Base-by-base conservation (phyloP, 371 early-diverging fungal genomes). In the Mortierella sp. region DNA sequence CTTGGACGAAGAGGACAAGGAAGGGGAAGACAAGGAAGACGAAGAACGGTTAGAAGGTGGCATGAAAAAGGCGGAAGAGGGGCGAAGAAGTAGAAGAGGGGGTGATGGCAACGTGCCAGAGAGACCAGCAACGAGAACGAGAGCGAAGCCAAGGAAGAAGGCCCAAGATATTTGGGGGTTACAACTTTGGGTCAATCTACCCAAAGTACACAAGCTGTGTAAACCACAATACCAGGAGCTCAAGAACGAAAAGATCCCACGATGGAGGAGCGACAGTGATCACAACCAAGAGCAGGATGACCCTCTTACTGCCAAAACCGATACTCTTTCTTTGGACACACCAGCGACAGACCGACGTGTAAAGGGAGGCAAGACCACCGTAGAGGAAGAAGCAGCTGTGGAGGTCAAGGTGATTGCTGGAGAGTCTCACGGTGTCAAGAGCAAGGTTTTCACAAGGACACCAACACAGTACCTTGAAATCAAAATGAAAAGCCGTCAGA, bases 401-500 rank as follows among this genome's bases (percentile, higher is more conserved):
- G 66, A 71, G 19, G 85, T 92, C 71, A 90, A 89, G 57, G 92
- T 93, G 21, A 92, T 92, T 63, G 92, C 93, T 1, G 94, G 94
- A 26, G 86, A 88, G 66, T 83, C 85, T 5, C 84, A 85, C 46
- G 93, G 91, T 42, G 84, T 83, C 4, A 61, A 82, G 45, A 85
- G 88, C 31, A 79, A 83, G 9, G 90, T 93, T 28, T 73, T 81
- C 54, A 92, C 93, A 2, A 60, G 66, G 21, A 89, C 88, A 5
- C 94, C 92, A 3, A 90, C 90, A 27, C 84, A 87, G 84, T 92
- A 88, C 69, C 80, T 93, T 53, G 92, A 93, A 67, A 81, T 91
- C 46, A 82, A 82, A 59, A 60, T 94, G 80, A 67, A 72, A 10
- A 80, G 82, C 50, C 80, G 84, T 31, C 86, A 83, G 66, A 82